Evolutionary conservation across 2,329 filamentous ascomycete genomes (phyloP).

Genomic region (Cladophialophora carrionii): DNA sequence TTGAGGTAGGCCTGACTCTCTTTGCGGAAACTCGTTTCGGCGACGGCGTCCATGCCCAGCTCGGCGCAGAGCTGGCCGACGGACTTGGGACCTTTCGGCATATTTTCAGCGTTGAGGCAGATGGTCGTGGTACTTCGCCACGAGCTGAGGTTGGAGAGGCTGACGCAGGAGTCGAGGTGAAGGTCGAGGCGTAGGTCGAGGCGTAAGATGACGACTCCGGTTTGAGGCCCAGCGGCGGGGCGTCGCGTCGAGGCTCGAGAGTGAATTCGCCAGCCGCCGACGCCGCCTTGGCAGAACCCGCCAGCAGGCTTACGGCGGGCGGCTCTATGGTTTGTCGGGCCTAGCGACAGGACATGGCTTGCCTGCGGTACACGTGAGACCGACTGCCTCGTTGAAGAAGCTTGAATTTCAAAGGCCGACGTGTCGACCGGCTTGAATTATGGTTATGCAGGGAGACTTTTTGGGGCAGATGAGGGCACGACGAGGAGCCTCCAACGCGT

Average conservation of each 20-base stretch:
- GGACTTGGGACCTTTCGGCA: constrained; percentile 24
- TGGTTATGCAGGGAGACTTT: no score
- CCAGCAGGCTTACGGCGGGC: no score
- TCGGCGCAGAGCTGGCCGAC: constrained; percentile 17
- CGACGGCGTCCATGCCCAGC: constrained; percentile 17
- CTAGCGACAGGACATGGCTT: no score
- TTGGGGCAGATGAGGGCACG: no score
- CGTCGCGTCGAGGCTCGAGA: background rate
- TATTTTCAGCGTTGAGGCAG: background rate
- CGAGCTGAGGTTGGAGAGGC: background rate
- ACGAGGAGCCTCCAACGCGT: no score
- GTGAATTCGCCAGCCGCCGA: constrained; percentile 6
- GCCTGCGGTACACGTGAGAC: no score
- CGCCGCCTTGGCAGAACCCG: background rate
- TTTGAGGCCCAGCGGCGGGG: constrained; percentile 1
- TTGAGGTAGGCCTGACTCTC: constrained; percentile 16
- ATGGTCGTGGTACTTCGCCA: background rate
- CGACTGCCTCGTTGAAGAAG: no score
- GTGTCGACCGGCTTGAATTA: no score
- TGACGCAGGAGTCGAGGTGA: background rate
- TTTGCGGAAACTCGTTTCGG: constrained; percentile 16
- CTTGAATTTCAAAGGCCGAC: no score
- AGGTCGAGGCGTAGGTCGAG: background rate
- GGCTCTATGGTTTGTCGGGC: no score
- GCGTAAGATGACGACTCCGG: background rate